Evolutionary conservation across 352 stramenopile genomes (phyloP), one percentile per base, ranked within the genome.

Genomic region (Pelagophyceae sp.): DNA sequence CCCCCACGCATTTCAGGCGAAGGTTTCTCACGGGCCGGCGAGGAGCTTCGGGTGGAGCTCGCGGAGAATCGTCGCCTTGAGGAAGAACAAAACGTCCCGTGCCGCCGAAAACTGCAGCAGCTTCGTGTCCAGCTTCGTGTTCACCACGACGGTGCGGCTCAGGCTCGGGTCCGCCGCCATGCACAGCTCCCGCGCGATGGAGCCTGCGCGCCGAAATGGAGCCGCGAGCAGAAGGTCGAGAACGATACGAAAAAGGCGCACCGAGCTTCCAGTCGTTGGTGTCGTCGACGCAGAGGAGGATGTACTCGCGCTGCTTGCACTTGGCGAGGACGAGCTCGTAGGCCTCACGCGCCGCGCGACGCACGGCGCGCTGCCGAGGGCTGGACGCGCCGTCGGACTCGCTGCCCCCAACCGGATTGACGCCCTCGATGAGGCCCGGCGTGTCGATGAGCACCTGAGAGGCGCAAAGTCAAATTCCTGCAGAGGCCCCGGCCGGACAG

Each of bases 401-500:
- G 80, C 78, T 31, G 77, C 75, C 45, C 0, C 76, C 67, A n/a
- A n/a, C n/a, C n/a, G n/a, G n/a, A n/a, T n/a, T n/a, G 31, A 2
- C 61, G 54, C 54, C 54, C n/a, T 79, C 83, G 72, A 93, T 88
- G 0, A 93, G 79, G 51, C 88, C 88, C n/a, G 88, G 88, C 31
- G 88, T 93, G 81, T 93, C 88, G 79, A 93, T 92, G 25, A 93
- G 79, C 76, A 93, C n/a, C n/a, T n/a, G n/a, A n/a, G n/a, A n/a
- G n/a, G n/a, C n/a, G n/a, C n/a, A n/a, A n/a, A n/a, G n/a, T n/a
- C n/a, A n/a, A n/a, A n/a, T n/a, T n/a, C n/a, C n/a, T n/a, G n/a
- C n/a, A n/a, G n/a, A n/a, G n/a, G n/a, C n/a, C n/a, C n/a, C n/a
- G n/a, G n/a, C n/a, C n/a, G n/a, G n/a, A n/a, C n/a, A n/a, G n/a